Evolutionary conservation across 2,329 filamentous ascomycete genomes (phyloP).

Genomic region (Phyllosticta capitalensis): DNA sequence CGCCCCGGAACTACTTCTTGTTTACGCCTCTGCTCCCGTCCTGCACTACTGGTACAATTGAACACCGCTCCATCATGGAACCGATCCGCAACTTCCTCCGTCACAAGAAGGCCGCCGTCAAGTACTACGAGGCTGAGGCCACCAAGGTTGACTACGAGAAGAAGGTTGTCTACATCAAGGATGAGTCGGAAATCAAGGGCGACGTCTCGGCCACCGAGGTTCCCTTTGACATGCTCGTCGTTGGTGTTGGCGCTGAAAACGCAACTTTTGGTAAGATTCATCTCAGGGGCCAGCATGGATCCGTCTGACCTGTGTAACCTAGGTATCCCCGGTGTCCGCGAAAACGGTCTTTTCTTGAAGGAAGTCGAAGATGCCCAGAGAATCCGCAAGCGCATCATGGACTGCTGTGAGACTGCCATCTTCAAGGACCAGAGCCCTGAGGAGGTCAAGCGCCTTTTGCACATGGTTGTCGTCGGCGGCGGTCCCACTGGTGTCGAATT

Average conservation of each 20-base stretch:
- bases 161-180: slow-evolving; percentile 79
- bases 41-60: slow-evolving; percentile 93
- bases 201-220: slow-evolving; percentile 75
- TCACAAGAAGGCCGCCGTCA: slow-evolving; percentile 86
- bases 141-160: slow-evolving; percentile 90
- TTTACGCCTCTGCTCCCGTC: slow-evolving; percentile 96
- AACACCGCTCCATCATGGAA: slow-evolving; percentile 99
- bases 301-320: slow-evolving; percentile 1
- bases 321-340: slow-evolving; percentile 84
- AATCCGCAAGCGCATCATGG: slow-evolving; percentile 99
- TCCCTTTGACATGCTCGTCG: slow-evolving; percentile 94
- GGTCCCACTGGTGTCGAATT: slow-evolving; percentile 97
- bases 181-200: slow-evolving; percentile 89
- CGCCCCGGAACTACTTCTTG: slow-evolving; percentile 98
- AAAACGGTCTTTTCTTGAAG: slow-evolving; percentile 96
- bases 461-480: slow-evolving; percentile 85
- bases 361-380: slow-evolving; percentile 93
- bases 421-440: slow-evolving; percentile 91
- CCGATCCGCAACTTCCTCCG: slow-evolving; percentile 91
- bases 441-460: slow-evolving; percentile 86
- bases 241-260: slow-evolving; percentile 96
- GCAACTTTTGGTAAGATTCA: slow-evolving; percentile 71
- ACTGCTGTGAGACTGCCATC: slow-evolving; percentile 95
- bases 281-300: background rate
- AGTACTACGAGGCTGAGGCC: slow-evolving; percentile 96